Conservation (phyloP, 345 rosid genomes). For the Cardamine occulta region DNA sequence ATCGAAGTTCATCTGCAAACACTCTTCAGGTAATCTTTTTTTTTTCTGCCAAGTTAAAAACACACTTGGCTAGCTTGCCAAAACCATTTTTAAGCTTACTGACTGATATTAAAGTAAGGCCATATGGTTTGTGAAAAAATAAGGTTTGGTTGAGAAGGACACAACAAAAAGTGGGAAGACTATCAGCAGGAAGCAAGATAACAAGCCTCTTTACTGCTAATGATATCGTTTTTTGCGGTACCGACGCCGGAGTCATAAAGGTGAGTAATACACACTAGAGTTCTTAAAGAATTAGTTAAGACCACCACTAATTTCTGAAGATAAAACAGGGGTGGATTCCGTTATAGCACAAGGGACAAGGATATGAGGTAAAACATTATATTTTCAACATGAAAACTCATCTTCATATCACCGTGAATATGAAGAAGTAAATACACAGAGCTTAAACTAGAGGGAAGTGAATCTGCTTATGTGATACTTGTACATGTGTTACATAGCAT, state of each 20-base stretch:
- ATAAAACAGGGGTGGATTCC: conserved; percentile 89
- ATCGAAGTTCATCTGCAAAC: conserved; percentile 67
- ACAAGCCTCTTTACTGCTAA: conserved; percentile 86
- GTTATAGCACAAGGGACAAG: conserved; percentile 46
- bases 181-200: conserved; percentile 89
- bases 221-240: conserved; percentile 77
- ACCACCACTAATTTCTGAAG: conserved; percentile 15
- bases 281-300: background rate
- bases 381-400: conserved; percentile 30
- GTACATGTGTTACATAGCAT: conserved; percentile 26
- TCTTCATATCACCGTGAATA: background rate
- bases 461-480: conserved; percentile 30
- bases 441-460: conserved; percentile 33
- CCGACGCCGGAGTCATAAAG: conserved; percentile 86
- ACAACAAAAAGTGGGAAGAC: conserved; percentile 81
- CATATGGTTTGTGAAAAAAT: conserved; percentile 32
- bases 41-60: background rate
- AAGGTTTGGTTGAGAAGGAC: conserved; percentile 89
- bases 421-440: conserved; percentile 40
- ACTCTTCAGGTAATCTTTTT: conserved; percentile 66
- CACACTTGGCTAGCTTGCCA: conserved; percentile 1
- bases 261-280: conserved; percentile 39
- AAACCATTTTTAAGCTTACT: background rate
- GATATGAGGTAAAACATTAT: conserved; percentile 11
- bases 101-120: background rate